These are phyloP conservation scores for Hypoxylon lenormandii DNA, from an alignment of 495 filamentous ascomycete species.

Conservation along the genomic window DNA sequence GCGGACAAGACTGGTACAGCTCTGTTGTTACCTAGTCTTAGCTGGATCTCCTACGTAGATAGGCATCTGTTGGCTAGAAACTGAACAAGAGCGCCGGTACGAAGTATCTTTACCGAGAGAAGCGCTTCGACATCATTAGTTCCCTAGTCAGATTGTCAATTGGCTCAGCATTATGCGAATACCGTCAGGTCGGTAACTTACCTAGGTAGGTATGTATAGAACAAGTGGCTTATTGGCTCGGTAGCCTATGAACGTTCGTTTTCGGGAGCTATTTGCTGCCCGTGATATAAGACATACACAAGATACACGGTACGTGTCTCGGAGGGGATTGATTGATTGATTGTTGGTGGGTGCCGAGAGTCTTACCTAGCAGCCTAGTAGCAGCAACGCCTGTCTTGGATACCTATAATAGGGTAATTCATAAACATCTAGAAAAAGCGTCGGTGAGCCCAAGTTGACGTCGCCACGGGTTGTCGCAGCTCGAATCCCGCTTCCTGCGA, in stretches of 20 bases:
- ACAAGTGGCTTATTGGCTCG: background rate
- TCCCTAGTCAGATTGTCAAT: conserved; percentile 1
- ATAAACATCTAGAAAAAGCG: conserved; percentile 14
- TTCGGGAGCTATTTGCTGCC: conserved; percentile 1
- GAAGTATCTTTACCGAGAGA: conserved; percentile 18
- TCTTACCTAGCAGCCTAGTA: background rate
- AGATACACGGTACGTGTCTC: conserved; percentile 18
- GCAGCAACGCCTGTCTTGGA: background rate
- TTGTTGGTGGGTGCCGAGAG: background rate
- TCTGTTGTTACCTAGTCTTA: conserved; percentile 3
- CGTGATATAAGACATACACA: conserved; percentile 1
- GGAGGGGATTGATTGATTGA: conserved; percentile 9
- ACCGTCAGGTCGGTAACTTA: background rate
- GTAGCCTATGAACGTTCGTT: background rate
- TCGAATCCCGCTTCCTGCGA: conserved; percentile 33
- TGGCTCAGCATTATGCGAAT: conserved; percentile 10
- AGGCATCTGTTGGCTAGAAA: conserved; percentile 1
- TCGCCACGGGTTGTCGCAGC: conserved; percentile 33
- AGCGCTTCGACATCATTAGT: conserved; percentile 10
- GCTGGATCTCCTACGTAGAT: background rate
- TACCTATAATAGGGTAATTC: background rate
- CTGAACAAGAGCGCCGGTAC: background rate
- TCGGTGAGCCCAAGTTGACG: conserved; percentile 10
- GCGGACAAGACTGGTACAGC: too few relatives aligned
- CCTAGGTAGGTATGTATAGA: too few relatives aligned